Base-by-base conservation (phyloP, 805 yeast genomes). In the Vanderwaltozyma polyspora region DNA sequence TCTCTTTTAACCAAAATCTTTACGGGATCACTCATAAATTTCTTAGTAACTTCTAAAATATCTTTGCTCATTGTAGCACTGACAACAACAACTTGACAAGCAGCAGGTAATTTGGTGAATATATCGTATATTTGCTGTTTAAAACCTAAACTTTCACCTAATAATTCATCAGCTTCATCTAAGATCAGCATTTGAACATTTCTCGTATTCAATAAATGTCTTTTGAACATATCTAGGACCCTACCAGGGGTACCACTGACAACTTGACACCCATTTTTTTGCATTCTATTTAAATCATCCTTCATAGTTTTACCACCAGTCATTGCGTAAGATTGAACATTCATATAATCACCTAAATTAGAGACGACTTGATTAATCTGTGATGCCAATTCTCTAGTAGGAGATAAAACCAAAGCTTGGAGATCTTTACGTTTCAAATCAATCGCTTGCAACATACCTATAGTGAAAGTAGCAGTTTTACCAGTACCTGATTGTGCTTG, bases 401-500 rank as follows among this genome's bases (percentile, higher is more conserved):
- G 98, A 13, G 95, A 85, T 43, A 91, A 64, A 32, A 91, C 79
- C 43, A 91, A 67, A 28, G 95, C 95, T 65, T 91, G 97, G 41
- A 85, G 71, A 43, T 81, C 82, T 54, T 76, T 71, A 43, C 73
- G 64, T 43, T 69, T 72, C 37, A 78, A 67, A 49, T 89, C 94
- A 36, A 91, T 72, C 43, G 74, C 82, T 63, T 91, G 94, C 45
- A 91, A 67, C 70, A 86, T 82, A 18, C 95, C 89, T 46, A 91
- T 89, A 34, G 96, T 72, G 64, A 91, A 91, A n/a, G 98, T 91
- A 32, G 97, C 98, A 2, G 98, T 91, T 63, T 91, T 91, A 63
- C 98, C 98, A 17, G 98, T 91, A 57, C 98, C 98, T 8, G 95
- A 85, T 62, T 91, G 98, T 28, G 98, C 97, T 64, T 91, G 98